Percentiles rank a stretch among this genome's conserved stretches.
phyloP scores from a whole-genome alignment of 2,329 filamentous ascomycete species.

The Aspergillus sp. region DNA sequence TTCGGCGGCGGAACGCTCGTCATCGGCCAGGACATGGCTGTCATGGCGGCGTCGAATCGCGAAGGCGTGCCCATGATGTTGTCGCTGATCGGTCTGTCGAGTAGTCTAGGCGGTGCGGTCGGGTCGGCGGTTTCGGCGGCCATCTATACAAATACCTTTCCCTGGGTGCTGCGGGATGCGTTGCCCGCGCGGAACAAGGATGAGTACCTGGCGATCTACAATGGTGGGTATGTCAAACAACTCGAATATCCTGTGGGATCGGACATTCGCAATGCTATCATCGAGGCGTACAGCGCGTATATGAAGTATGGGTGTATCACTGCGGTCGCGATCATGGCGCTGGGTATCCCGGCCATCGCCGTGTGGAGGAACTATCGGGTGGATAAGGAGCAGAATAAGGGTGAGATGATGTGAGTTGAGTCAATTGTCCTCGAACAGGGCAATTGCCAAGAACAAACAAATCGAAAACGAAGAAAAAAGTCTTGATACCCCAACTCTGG shows the following conservation, averaged over 20 bases:
- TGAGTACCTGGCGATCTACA: slow-evolving; percentile 21
- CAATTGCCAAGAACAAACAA: neutral
- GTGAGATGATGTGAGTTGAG: slow-evolving; percentile 13
- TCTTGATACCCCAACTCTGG: no score
- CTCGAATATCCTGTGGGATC: slow-evolving; percentile 28
- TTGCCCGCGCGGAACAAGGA: slow-evolving; percentile 20
- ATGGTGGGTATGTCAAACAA: slow-evolving; percentile 27
- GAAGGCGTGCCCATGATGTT: slow-evolving; percentile 52
- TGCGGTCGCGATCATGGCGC: slow-evolving; percentile 24
- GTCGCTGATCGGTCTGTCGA: slow-evolving; percentile 34
- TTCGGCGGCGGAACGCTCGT: slow-evolving; percentile 54
- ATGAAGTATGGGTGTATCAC: slow-evolving; percentile 30
- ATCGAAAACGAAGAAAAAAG: no score
- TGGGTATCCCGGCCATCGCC: slow-evolving; percentile 24
- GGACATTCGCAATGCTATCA: slow-evolving; percentile 27
- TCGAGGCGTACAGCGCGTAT: slow-evolving; percentile 30
- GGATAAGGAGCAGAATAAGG: slow-evolving; percentile 32
- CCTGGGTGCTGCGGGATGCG: slow-evolving; percentile 9
- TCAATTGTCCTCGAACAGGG: no score
- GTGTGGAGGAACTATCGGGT: slow-evolving; percentile 30
- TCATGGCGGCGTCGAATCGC: slow-evolving; percentile 56
- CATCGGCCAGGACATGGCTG: slow-evolving; percentile 57
- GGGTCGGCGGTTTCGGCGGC: slow-evolving; percentile 26
- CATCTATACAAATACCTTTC: slow-evolving; percentile 23
- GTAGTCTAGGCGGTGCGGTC: slow-evolving; percentile 35